Conservation (phyloP, 345 rosid species). For the Toxicodendron radicans region DNA sequence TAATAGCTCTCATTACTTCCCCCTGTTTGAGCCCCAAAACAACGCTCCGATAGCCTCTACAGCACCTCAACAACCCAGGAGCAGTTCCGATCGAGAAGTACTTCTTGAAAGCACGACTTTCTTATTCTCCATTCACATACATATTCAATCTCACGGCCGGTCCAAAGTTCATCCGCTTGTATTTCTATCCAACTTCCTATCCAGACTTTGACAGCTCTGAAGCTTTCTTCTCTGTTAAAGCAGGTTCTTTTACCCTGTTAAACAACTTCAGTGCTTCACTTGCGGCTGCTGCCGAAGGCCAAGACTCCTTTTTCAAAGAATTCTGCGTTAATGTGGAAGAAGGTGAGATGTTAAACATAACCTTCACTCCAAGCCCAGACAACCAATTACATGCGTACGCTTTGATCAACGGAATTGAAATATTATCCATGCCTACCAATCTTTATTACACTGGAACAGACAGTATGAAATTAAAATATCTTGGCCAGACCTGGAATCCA, state of each 20-base stretch:
- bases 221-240: not conserved
- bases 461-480: too few species aligned
- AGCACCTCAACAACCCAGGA: too few species aligned
- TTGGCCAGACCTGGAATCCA: not conserved
- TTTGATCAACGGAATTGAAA: not conserved
- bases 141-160: not conserved
- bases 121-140: constrained; percentile 2
- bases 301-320: not conserved
- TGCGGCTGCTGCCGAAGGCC: too few species aligned
- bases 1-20: too few species aligned
- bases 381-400: not conserved
- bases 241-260: too few species aligned
- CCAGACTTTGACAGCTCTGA: not conserved
- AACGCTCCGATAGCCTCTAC: too few species aligned
- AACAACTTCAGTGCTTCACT: constrained; percentile 3
- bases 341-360: too few species aligned
- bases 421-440: constrained; percentile 6
- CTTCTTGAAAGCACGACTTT: not conserved
- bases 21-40: too few species aligned
- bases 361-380: not conserved
- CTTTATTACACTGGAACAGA: not conserved
- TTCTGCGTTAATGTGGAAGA: not conserved
- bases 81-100: too few species aligned
- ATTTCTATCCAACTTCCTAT: constrained; percentile 4
- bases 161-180: constrained; percentile 3